A percentile compares a stretch with the other conserved stretches of the same genome.
phyloP scores from a whole-genome alignment of 2,329 filamentous ascomycete species.

The Beauveria varroae region DNA sequence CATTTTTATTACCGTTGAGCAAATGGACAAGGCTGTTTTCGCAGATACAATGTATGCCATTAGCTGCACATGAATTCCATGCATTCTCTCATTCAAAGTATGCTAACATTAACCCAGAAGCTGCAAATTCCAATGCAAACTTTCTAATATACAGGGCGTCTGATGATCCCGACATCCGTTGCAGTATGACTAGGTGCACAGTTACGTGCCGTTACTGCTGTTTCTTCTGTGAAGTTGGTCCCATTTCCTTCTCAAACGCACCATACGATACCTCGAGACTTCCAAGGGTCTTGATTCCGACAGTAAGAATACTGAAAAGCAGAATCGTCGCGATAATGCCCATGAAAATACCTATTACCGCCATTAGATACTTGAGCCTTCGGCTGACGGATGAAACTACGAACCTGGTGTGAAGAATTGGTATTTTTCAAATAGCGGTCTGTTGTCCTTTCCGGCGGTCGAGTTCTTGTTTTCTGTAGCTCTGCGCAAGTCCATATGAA shows the following conservation, averaged over 20 bases:
- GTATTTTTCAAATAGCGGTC: constrained; percentile 80
- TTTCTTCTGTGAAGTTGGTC: constrained; percentile 82
- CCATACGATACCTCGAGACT: constrained; percentile 87
- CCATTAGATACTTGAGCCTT: constrained; percentile 11
- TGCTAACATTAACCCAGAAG: neutral
- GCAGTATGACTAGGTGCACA: neutral
- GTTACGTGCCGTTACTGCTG: constrained; percentile 22
- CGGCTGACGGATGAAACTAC: constrained; percentile 19
- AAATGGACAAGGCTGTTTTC: neutral
- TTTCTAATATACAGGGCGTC: neutral
- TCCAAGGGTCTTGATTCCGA: constrained; percentile 67
- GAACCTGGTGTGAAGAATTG: constrained; percentile 86
- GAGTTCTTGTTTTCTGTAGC: neutral
- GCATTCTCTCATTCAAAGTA: neutral
- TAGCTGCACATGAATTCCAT: neutral
- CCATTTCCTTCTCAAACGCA: constrained; percentile 94
- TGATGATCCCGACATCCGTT: neutral
- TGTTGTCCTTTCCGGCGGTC: constrained; percentile 24
- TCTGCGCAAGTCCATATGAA: constrained; percentile 71
- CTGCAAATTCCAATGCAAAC: neutral
- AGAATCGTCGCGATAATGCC: constrained; percentile 63
- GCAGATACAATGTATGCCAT: neutral
- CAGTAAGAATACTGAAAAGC: constrained; percentile 68
- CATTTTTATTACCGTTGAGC: neutral
- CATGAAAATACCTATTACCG: constrained; percentile 73